Base-by-base conservation (phyloP, 148 eudicot species). In the Vaccinium macrocarpon region DNA sequence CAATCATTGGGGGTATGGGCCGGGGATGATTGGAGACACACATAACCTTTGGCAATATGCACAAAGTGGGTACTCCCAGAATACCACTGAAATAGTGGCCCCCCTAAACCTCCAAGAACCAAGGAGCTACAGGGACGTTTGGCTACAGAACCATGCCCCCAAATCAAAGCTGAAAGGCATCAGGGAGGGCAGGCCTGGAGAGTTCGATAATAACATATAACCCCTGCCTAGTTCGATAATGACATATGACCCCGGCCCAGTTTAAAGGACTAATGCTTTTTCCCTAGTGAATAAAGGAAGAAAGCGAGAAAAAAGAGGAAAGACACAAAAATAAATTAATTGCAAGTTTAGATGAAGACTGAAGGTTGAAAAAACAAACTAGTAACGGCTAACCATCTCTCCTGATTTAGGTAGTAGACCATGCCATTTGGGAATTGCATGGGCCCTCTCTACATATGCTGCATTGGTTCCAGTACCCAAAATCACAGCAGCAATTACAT, bases 401-500 rank as follows among this genome's bases (percentile, higher is more conserved):
- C 94, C 99, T 7, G 95, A 91, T 88, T 89, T 92, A 70, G 97
- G 95, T 50, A 88, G 88, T 78, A 89, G 87, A 80, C 97, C 98
- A 78, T 97, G 97, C 97, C 92, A 93, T 91, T 97, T 97, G 73
- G 98, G 99, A 87, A 97, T 95, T 61, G 96, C 99, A 81, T 88
- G 88, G 48, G 95, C 96, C 57, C 92, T 94, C 87, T 97, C 99
- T 50, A 97, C 96, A 91, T 95, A 97, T 8, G 99, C 99, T 83
- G 98, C 99, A 90, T 97, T 97, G 75, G 99, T 97, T 88, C 99
- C 99, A 57, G 99, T 97, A 84, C 99, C 99, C 87, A 97, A 90
- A 73, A 97, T 97, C 49, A 97, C 95, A 84, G 98, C 98, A 62
- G 97, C 98, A 83, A 93, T 85, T 35, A 95, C 99, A 89, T 97